Base-by-base conservation (phyloP, 2,329 filamentous ascomycete species). In the Colletotrichum graminicola region DNA sequence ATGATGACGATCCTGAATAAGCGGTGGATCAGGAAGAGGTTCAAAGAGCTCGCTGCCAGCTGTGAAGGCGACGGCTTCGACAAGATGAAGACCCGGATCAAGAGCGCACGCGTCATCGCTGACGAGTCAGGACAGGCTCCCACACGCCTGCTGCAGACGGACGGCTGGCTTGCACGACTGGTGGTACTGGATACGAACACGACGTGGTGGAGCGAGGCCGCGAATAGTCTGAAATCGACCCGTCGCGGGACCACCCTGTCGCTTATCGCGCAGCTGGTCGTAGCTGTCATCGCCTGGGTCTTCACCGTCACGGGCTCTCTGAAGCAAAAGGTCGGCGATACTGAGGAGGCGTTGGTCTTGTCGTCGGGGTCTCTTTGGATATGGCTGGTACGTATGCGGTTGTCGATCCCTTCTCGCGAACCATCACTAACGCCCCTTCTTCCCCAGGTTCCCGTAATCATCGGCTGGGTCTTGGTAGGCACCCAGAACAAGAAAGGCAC, bases 1-100 rank as follows among this genome's bases (percentile, higher is more conserved):
- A 74, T 73, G 66, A 73, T 73, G n/a, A 75, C 74, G 0, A 73
- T 75, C 32, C 62, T 75, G 29, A 75, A 75, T 52, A 71, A 72
- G 49, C 72, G 74, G 26, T 75, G 73, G 73, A 49, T 49, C 21
- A 29, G 41, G 62, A 45, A 54, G 67, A 21, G 62, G 26, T 75
- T 75, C 63, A 66, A 36, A 2, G 21, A 67, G 5, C 60, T 74
- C 11, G 71, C 73, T 21, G 5, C 18, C 8, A 26, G 10, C 2
- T 21, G 29, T 52, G 7, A 39, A 39, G 23, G 49, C 21, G 29
- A 73, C 62, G 23, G 63, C 56, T 18, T 71, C 66, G 10, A 5
- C 8, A 5, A 26, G n/a, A 39, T 57, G 54, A 23, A 5, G 5
- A 11, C 16, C n/a, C 54, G 54, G 54, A 7, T 57, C 21, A 18